phyloP scores from a whole-genome alignment of 352 stramenopile species.

The Thalassiosira ordinaria region DNA sequence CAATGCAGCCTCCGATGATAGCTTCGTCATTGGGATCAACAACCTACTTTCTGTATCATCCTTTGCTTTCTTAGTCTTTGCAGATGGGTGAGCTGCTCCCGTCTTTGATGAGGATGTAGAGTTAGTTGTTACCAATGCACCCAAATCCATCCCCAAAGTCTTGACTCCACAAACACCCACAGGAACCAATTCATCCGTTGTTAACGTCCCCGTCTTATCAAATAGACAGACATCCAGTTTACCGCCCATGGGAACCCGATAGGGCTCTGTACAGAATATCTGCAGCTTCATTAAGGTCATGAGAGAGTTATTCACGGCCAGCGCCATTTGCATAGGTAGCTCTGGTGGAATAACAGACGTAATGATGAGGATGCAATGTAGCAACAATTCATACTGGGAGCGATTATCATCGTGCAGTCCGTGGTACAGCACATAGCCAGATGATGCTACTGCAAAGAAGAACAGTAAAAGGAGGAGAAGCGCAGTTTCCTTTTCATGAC shows the following conservation, averaged over 20 bases:
- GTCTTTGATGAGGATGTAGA: neutral
- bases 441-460: conserved; percentile 96
- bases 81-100: neutral
- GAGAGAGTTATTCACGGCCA: conserved; percentile 98
- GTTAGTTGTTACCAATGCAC: neutral
- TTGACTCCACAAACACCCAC: conserved; percentile 90
- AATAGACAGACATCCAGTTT: conserved; percentile 99
- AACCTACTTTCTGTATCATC: conserved; percentile 54
- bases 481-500: conserved; percentile 94
- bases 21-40: conserved; percentile 83
- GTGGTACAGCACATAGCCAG: conserved; percentile 95
- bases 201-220: conserved; percentile 99
- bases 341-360: conserved; percentile 99
- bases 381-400: conserved; percentile 96
- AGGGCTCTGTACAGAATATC: conserved; percentile 95
- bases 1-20: conserved; percentile 79
- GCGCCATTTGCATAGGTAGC: conserved; percentile 98
- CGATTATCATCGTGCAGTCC: conserved; percentile 89
- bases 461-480: conserved; percentile 95
- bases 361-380: conserved; percentile 99
- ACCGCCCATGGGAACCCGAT: conserved; percentile 97
- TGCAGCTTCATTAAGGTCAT: conserved; percentile 96
- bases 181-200: conserved; percentile 97
- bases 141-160: conserved; percentile 25
- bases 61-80: conserved; percentile 33